Evolutionary conservation across 1,284 basidiomycete genomes (phyloP).

Genomic region (Porphyrellus sp.): DNA sequence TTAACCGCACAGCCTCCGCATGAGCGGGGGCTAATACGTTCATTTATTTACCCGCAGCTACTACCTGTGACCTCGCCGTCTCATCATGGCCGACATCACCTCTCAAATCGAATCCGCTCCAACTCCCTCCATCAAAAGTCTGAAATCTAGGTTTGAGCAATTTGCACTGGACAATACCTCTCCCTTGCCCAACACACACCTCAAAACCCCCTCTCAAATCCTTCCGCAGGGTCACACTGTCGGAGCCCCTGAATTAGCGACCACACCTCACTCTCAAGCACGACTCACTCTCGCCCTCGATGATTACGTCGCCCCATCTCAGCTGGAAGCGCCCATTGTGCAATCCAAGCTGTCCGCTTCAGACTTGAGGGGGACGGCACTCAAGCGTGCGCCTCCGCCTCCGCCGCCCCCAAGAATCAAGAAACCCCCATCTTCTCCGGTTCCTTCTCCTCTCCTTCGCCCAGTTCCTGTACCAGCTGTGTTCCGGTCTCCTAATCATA

Average conservation of each 20-base stretch:
- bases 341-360: slow-evolving; percentile 29
- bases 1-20: slow-evolving; percentile 9
- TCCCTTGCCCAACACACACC: neutral
- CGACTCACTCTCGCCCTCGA: slow-evolving; percentile 39
- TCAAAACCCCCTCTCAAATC: slow-evolving; percentile 17
- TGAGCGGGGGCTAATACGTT: slow-evolving; percentile 4
- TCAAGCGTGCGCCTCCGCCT: slow-evolving; percentile 55
- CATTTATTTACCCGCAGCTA: neutral
- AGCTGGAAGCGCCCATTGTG: slow-evolving; percentile 17
- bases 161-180: slow-evolving; percentile 24
- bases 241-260: slow-evolving; percentile 29
- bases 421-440: slow-evolving; percentile 36
- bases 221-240: slow-evolving; percentile 13
- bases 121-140: slow-evolving; percentile 59
- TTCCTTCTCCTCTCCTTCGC: slow-evolving; percentile 42
- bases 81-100: slow-evolving; percentile 20
- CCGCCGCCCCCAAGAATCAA: slow-evolving; percentile 52
- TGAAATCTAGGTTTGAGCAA: slow-evolving; percentile 65
- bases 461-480: slow-evolving; percentile 41
- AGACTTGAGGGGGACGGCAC: slow-evolving; percentile 41
- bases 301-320: slow-evolving; percentile 19
- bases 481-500: slow-evolving; percentile 20
- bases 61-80: neutral
- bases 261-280: slow-evolving; percentile 41
- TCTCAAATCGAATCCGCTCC: slow-evolving; percentile 49